phyloP scores from a whole-genome alignment of 2,329 filamentous ascomycete genomes.

The Beauveria sp. region DNA sequence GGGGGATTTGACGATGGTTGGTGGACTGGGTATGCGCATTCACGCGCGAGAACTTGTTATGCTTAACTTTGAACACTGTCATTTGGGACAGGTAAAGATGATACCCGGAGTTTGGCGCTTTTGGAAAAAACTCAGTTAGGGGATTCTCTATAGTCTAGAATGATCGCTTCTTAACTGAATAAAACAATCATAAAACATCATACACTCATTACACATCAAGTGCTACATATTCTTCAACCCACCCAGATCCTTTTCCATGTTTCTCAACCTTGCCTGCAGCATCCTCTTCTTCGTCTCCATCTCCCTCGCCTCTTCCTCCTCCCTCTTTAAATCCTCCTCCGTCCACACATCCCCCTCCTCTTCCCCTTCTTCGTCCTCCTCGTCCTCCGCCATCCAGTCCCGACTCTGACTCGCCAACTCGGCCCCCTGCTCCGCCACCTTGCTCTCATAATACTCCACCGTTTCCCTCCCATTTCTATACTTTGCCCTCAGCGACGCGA shows the following conservation, averaged over 20 bases:
- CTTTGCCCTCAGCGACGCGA: conserved; percentile 62
- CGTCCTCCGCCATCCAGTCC: conserved; percentile 48
- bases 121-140: no score
- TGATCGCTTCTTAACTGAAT: no score
- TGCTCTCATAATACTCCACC: conserved; percentile 70
- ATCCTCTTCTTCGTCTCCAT: conserved; percentile 50
- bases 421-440: conserved; percentile 67
- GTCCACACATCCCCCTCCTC: conserved; percentile 43
- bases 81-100: no score
- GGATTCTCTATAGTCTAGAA: no score
- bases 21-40: no score
- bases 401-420: conserved; percentile 68
- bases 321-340: conserved; percentile 59
- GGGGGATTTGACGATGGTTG: no score
- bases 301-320: conserved; percentile 58
- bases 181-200: background rate
- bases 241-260: conserved; percentile 50
- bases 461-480: conserved; percentile 66
- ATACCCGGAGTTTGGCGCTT: no score
- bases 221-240: conserved; percentile 44
- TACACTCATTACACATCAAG: background rate
- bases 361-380: conserved; percentile 42
- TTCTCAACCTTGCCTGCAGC: conserved; percentile 42
- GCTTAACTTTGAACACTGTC: no score
- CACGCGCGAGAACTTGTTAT: no score